Base-by-base conservation (phyloP, 1,284 basidiomycete genomes). In the Afroboletus lepidellus region DNA sequence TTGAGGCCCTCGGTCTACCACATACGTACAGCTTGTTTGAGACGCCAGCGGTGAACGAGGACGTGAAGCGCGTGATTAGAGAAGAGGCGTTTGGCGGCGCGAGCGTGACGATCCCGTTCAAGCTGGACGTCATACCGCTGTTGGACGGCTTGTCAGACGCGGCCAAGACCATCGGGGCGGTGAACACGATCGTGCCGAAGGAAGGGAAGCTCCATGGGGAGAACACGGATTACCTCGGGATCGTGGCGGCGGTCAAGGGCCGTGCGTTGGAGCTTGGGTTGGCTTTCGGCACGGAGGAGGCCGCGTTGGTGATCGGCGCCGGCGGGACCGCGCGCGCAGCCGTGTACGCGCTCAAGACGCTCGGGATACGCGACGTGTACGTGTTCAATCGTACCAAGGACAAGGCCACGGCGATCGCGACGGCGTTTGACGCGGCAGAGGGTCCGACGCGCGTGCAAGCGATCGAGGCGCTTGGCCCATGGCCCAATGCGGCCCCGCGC, bases 91-190 rank as follows among this genome's bases (percentile, higher is more conserved):
- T 98, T 71, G 96, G 96, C 16, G 96, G 96, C 4, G 95, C 95
- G 8, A 94, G 91, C 7, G 94, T 98, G 23, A 99, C 97, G 5
- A 96, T 97, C 57, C 94, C 94, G 3, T 87, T 88, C 76, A 98
- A 98, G 72, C 74, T 95, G 38, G 87, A 92, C 54, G 79, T 97
- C 58, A 91, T 97, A 45, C 80, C 87, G 1, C 74, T 90, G 13
- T 79, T 98, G 33, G 85, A 93, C 60, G 72, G 75, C 39, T 73
- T 97, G 33, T 90, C 92, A 0, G 81, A 84, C 3, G 85, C 92
- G 38, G 95, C 92, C 0, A 76, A 84, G 60, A 75, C 80, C 5
- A 94, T 98, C 53, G 94, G 94, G 1, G 94, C 94, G 0, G 92
- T 97, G 59, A 97, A 98, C 72, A 98, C 94, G 23, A 81, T 97